Conservation (phyloP, 176 grass and related monocot genomes). For the Hordeum marinum region DNA sequence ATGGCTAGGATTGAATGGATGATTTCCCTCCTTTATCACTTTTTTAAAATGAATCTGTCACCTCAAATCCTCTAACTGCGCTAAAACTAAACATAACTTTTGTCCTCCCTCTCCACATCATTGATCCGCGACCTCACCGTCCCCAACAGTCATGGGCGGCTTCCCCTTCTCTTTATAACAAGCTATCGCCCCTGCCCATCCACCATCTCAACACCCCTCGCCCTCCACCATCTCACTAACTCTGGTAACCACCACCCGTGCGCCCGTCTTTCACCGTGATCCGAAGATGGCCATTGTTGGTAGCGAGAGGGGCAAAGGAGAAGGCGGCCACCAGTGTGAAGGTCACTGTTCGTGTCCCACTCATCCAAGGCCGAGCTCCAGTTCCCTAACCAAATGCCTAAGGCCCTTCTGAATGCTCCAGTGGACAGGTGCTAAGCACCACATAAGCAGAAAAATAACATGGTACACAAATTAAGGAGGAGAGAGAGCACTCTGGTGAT, state of each 20-base stretch:
- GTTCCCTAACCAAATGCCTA: too few relatives aligned
- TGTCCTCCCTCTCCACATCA: neutral
- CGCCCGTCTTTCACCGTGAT: too few relatives aligned
- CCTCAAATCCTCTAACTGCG: too few relatives aligned
- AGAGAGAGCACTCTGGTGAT: too few relatives aligned
- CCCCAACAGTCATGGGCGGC: constrained; percentile 1
- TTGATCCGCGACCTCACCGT: neutral
- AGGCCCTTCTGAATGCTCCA: too few relatives aligned
- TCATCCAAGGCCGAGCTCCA: constrained; percentile 60
- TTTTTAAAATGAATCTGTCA: too few relatives aligned
- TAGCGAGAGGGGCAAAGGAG: constrained; percentile 33
- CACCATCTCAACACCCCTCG: neutral
- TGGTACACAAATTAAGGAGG: too few relatives aligned
- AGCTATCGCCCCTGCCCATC: neutral
- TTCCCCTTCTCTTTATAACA: neutral
- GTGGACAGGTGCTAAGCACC: too few relatives aligned
- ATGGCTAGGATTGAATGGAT: too few relatives aligned
- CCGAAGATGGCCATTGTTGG: constrained; percentile 34
- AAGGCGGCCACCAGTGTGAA: constrained; percentile 23
- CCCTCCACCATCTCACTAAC: neutral
- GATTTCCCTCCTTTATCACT: too few relatives aligned
- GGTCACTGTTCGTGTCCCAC: constrained; percentile 27
- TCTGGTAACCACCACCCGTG: neutral
- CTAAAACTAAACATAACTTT: too few relatives aligned
- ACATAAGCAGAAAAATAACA: too few relatives aligned